A percentile compares a stretch with the other conserved stretches of the same genome.
Conservation (phyloP, 164 flowering plant species). For the Annona cherimola region DNA sequence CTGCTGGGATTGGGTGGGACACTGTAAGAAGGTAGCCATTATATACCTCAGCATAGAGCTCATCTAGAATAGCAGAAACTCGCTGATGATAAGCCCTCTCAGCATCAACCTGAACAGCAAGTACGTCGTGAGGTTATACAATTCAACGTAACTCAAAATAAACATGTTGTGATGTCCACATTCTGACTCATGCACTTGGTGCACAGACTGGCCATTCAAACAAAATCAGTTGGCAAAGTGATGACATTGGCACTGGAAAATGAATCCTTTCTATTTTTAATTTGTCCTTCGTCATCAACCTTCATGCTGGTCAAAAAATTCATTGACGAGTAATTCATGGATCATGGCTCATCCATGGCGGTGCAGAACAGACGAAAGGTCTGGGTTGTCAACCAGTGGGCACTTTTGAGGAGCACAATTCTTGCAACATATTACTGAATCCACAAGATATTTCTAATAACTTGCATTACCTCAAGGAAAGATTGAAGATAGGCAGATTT, state of each 20-base stretch:
- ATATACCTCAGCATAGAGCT: conserved; percentile 61
- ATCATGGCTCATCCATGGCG: neutral
- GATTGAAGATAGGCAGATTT: too few relatives aligned
- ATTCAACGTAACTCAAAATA: neutral
- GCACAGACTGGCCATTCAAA: neutral
- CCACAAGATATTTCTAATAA: too few relatives aligned
- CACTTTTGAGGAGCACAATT: neutral
- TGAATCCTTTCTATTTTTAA: neutral
- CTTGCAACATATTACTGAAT: too few relatives aligned
- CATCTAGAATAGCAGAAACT: conserved; percentile 47
- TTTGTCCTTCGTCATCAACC: neutral
- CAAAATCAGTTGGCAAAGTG: neutral
- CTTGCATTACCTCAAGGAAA: too few relatives aligned
- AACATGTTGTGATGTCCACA: neutral
- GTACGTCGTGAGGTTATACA: neutral
- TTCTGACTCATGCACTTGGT: neutral
- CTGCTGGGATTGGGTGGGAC: neutral
- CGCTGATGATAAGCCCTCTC: conserved; percentile 68
- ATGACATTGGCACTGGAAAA: neutral
- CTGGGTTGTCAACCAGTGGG: neutral
- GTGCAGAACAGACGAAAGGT: neutral
- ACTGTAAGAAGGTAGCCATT: neutral
- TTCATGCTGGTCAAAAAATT: neutral
- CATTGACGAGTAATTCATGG: neutral
- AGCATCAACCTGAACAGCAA: conserved; percentile 57